phyloP scores from a whole-genome alignment of 306 rosid genomes.

The Citrullus amarus region DNA sequence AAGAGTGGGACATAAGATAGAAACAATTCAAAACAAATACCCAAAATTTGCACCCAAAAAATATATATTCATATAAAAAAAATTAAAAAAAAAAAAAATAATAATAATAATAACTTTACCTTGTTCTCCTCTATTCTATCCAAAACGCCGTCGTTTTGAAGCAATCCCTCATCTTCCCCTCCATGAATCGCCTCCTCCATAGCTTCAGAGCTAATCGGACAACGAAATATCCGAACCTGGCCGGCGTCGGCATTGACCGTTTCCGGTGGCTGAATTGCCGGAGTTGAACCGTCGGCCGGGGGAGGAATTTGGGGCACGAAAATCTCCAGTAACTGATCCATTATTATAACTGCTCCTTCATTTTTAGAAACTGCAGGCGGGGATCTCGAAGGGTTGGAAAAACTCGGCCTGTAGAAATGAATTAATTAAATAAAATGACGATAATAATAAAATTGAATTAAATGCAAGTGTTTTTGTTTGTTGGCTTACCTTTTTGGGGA shows the following conservation, averaged over 20 bases:
- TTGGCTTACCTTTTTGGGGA: conserved; percentile 38
- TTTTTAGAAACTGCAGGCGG: conserved; percentile 18
- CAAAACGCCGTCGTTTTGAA: neutral
- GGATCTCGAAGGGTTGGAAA: conserved; percentile 39
- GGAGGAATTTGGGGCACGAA: conserved; percentile 7
- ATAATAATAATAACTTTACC: neutral
- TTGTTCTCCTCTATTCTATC: neutral
- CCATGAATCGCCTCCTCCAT: conserved; percentile 23
- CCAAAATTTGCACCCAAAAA: neutral
- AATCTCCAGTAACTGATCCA: conserved; percentile 20
- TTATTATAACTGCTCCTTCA: conserved; percentile 26
- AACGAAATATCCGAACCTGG: conserved; percentile 34
- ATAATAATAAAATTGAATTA: neutral
- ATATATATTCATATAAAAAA: no score
- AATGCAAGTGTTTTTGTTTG: neutral
- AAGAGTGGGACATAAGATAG: neutral
- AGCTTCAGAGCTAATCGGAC: conserved; percentile 43
- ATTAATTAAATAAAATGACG: no score
- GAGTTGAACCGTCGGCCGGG: conserved; percentile 14
- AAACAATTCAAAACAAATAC: neutral
- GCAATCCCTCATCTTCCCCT: neutral
- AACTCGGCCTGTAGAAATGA: conserved; percentile 18
- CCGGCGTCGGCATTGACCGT: conserved; percentile 15
- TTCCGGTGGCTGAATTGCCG: conserved; percentile 19
- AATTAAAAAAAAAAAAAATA: no score